Evolutionary conservation across 768 basidiomycete species (phyloP).

Genomic region (Rhizopogon vinicolor): DNA sequence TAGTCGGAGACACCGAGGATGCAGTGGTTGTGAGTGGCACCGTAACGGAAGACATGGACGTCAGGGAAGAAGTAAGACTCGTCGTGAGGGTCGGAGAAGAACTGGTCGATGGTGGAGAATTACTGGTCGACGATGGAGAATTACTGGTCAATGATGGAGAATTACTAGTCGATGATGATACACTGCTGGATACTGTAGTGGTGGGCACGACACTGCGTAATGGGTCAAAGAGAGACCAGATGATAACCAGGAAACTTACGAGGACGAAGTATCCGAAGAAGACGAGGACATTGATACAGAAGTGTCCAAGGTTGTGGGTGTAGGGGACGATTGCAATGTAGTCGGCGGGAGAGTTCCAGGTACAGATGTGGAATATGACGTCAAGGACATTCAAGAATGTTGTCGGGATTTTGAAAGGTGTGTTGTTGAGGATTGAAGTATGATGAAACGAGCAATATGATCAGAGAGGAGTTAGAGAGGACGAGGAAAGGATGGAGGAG

Average conservation of each 20-base stretch:
- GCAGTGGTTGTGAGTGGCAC: constrained; percentile 11
- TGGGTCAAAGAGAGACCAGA: constrained; percentile 9
- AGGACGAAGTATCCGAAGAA: constrained; percentile 9
- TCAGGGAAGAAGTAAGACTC: constrained; percentile 10
- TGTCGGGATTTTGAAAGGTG: constrained; percentile 1
- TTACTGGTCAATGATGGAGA: constrained; percentile 5
- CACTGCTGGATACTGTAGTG: constrained; percentile 13
- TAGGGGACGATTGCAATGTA: constrained; percentile 18
- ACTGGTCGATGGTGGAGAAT: constrained; percentile 5
- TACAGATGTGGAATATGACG: constrained; percentile 7
- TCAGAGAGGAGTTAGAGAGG: constrained; percentile 4
- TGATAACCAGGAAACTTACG: constrained; percentile 14
- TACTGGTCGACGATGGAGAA: constrained; percentile 5
- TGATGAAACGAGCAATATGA: constrained; percentile 1
- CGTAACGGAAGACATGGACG: constrained; percentile 2
- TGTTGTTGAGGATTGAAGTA: background rate
- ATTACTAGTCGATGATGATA: constrained; percentile 5
- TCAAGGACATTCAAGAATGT: constrained; percentile 15
- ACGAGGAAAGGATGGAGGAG: constrained; percentile 1
- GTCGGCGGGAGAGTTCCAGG: constrained; percentile 15
- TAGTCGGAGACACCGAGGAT: constrained; percentile 16
- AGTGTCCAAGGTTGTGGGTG: constrained; percentile 12
- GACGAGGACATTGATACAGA: constrained; percentile 8
- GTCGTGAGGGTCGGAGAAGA: constrained; percentile 8
- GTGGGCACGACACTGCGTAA: constrained; percentile 9